phyloP scores from a whole-genome alignment of 768 basidiomycete genomes.

The Boletales sp. region DNA sequence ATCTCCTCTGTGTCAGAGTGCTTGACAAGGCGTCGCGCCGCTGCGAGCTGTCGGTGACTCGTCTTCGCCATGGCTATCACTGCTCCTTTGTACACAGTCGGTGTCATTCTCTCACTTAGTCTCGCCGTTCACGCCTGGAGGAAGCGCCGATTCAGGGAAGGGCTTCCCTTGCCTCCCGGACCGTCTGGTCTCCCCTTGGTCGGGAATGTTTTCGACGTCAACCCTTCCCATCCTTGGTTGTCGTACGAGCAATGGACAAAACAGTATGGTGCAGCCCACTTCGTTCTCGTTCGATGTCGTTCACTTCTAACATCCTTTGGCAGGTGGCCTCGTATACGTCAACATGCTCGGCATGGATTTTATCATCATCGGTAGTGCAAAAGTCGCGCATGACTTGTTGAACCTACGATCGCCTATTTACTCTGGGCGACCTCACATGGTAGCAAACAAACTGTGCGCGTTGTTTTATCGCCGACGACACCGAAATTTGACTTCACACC shows the following conservation, averaged over 20 bases:
- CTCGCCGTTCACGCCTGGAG: slow-evolving; percentile 15
- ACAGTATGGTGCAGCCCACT: slow-evolving; percentile 23
- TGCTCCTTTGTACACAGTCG: slow-evolving; percentile 1
- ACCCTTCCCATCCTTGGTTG: slow-evolving; percentile 26
- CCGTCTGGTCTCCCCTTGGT: slow-evolving; percentile 43
- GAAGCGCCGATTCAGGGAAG: slow-evolving; percentile 6
- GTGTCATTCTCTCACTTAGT: slow-evolving; percentile 2
- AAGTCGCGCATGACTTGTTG: slow-evolving; percentile 21
- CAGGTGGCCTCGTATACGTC: slow-evolving; percentile 24
- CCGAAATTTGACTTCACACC: too few species aligned
- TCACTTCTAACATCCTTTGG: not conserved
- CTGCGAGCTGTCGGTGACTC: too few species aligned
- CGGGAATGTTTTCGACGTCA: slow-evolving; percentile 21
- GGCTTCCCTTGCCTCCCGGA: slow-evolving; percentile 44
- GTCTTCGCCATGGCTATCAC: too few species aligned
- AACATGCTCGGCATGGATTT: slow-evolving; percentile 28
- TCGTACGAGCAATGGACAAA: slow-evolving; percentile 34
- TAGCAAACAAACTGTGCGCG: slow-evolving; percentile 19
- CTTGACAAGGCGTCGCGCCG: too few species aligned
- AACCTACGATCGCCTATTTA: slow-evolving; percentile 26
- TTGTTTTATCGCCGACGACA: not conserved
- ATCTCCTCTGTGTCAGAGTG: too few species aligned
- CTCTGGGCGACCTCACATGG: slow-evolving; percentile 25
- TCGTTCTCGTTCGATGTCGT: not conserved
- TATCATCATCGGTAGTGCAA: slow-evolving; percentile 22